Evolutionary conservation across 257 asterid species (phyloP).

Genomic region (Cruciata laevipes): DNA sequence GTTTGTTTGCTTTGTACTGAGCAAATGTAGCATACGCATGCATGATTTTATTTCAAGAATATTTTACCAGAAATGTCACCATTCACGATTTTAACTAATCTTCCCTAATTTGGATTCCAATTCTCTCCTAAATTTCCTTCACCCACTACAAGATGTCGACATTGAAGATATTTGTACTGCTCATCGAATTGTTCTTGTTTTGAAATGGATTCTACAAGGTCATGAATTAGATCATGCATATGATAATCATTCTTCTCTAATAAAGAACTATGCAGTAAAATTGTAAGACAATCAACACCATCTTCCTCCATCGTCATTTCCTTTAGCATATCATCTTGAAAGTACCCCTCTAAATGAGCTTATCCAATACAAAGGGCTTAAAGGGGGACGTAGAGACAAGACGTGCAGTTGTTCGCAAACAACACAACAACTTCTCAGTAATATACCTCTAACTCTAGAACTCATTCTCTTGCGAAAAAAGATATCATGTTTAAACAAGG

Average conservation of each 20-base stretch:
- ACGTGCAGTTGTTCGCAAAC: neutral
- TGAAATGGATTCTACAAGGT: conserved; percentile 21
- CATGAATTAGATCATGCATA: conserved; percentile 25
- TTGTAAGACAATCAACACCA: conserved; percentile 15
- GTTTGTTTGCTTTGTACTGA: neutral
- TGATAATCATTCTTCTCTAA: conserved; percentile 1
- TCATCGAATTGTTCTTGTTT: neutral
- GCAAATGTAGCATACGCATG: conserved; percentile 5
- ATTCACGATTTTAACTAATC: neutral
- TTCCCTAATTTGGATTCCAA: neutral
- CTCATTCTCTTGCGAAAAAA: neutral
- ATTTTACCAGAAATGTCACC: neutral
- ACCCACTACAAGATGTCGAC: neutral
- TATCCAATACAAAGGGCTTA: neutral
- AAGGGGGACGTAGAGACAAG: neutral
- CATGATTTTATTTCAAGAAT: neutral
- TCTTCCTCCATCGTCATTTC: conserved; percentile 8
- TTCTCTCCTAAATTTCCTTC: neutral
- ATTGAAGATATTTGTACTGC: too few relatives aligned
- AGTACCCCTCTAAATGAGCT: conserved; percentile 20
- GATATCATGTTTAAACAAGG: neutral
- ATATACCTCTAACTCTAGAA: too few relatives aligned
- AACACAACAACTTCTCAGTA: conserved; percentile 6
- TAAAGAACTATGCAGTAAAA: conserved; percentile 26
- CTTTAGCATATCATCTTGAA: neutral